Conservation (phyloP, 208 protist species). For the Trypanosoma congolense region DNA sequence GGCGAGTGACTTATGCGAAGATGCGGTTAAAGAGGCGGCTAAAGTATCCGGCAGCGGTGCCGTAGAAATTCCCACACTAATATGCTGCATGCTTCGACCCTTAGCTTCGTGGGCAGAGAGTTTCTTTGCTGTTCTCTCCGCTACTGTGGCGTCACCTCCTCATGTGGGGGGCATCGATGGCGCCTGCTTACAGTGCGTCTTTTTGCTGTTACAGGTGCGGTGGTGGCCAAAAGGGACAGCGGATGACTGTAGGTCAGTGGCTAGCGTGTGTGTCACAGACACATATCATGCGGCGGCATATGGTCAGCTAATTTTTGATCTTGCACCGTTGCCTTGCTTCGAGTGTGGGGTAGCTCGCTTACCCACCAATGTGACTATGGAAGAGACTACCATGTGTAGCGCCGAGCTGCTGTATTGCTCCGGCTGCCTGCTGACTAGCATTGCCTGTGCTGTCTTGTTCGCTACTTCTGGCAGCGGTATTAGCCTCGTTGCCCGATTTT, state of each 20-base stretch:
- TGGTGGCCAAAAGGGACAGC: background rate
- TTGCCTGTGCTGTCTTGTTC: constrained; percentile 8
- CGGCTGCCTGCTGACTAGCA: background rate
- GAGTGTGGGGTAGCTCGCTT: background rate
- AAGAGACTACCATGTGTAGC: background rate
- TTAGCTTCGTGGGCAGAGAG: constrained; percentile 7
- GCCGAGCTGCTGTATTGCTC: constrained; percentile 15
- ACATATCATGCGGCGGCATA: background rate
- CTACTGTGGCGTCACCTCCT: background rate
- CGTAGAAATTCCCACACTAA: constrained; percentile 1
- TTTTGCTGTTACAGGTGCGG: constrained; percentile 13
- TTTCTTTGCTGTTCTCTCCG: constrained; percentile 11
- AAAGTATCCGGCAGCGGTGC: too few species aligned
- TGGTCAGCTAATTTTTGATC: constrained; percentile 12
- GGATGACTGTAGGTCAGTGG: background rate
- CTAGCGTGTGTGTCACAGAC: constrained; percentile 5
- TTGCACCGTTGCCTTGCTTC: background rate
- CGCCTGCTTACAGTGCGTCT: background rate
- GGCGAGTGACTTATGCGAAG: constrained; percentile 14
- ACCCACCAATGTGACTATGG: background rate
- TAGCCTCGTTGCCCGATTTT: background rate
- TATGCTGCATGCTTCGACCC: constrained; percentile 7
- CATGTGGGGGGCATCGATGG: background rate
- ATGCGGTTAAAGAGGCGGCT: too few species aligned
- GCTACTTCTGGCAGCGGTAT: background rate